phyloP scores from a whole-genome alignment of 306 rosid species.

The Bauhinia variegata region DNA sequence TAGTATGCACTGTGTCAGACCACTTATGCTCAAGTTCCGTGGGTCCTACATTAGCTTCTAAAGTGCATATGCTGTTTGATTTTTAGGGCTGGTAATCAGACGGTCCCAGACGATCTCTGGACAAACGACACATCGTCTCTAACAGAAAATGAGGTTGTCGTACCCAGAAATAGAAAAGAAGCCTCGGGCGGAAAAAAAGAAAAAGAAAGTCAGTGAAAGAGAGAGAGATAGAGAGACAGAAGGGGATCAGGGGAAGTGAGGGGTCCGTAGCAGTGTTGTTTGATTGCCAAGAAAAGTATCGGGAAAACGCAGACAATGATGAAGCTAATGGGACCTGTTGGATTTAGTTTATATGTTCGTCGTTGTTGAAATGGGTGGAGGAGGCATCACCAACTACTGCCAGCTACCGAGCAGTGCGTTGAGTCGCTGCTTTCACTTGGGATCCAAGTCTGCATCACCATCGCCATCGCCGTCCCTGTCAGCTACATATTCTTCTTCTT shows the following conservation, averaged over 20 bases:
- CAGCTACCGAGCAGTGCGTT: slow-evolving; percentile 75
- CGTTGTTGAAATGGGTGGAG: slow-evolving; percentile 60
- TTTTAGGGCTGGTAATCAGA: background rate
- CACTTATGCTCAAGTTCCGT: background rate
- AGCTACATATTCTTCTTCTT: slow-evolving; percentile 17
- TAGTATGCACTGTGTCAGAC: too few relatives aligned
- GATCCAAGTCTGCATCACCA: slow-evolving; percentile 68
- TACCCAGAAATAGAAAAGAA: background rate
- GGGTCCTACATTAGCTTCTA: background rate
- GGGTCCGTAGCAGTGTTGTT: slow-evolving; percentile 44
- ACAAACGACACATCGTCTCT: too few relatives aligned
- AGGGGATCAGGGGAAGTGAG: background rate
- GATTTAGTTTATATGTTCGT: slow-evolving; percentile 33
- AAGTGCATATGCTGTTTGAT: background rate
- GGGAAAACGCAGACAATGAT: slow-evolving; percentile 34
- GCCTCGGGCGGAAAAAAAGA: too few relatives aligned
- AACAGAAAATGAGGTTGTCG: too few relatives aligned
- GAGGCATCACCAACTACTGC: slow-evolving; percentile 47
- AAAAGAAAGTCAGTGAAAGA: background rate
- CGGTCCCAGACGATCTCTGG: background rate
- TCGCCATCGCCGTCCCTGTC: slow-evolving; percentile 56
- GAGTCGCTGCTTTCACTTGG: slow-evolving; percentile 67
- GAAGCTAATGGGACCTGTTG: slow-evolving; percentile 39
- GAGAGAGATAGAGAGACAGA: background rate
- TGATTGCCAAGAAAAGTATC: slow-evolving; percentile 66